Evolutionary conservation across 2,329 filamentous ascomycete species (phyloP), one percentile per base, ranked within the genome.

Genomic region (Cercospora brassicicola): DNA sequence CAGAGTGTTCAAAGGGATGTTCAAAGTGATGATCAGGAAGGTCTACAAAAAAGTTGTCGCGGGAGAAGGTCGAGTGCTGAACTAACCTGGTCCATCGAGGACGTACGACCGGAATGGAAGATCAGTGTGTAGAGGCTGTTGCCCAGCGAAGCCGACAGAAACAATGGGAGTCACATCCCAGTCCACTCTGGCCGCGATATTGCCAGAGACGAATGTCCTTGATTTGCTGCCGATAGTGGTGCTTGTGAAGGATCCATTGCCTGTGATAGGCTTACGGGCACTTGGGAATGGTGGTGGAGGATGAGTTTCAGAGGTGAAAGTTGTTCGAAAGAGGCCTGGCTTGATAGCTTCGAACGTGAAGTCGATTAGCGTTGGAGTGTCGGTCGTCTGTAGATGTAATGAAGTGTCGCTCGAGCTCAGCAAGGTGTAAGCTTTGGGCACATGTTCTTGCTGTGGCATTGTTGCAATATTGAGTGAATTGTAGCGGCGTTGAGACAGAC

Each of bases 221-320:
- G 77, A 76, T 5, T 75, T 75, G 0, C 77, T 71, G 4, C 79
- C 70, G 4, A 75, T 70, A 71, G 10, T 81, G 13, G 51, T 20
- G 3, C 61, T 56, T 36, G 59, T 62, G 57, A 75, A 15, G 28
- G 45, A 56, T 7, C n/a, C 30, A 4, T 60, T 64, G 53, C 10
- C 18, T 0, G 36, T 4, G 31, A 76, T 69, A 1, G 84, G 84
- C n/a, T 81, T 81, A 7, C 77, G 77, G 4, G 87, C 83, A 64
- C 88, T 90, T 7, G 89, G 89, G 73, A 87, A 87, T 1, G 89
- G 89, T 30, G 90, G 88, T 1, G 90, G 76, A 6, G 87, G 87
- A 73, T 91, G 89, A 2, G 83, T 82, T 13, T 82, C 74, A 0
- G 89, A 89, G 1, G 85, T 84, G 75, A 91, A 91, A 0, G 88